Base-by-base conservation (phyloP, 2,329 filamentous ascomycete genomes). In the Penicillium sp. region DNA sequence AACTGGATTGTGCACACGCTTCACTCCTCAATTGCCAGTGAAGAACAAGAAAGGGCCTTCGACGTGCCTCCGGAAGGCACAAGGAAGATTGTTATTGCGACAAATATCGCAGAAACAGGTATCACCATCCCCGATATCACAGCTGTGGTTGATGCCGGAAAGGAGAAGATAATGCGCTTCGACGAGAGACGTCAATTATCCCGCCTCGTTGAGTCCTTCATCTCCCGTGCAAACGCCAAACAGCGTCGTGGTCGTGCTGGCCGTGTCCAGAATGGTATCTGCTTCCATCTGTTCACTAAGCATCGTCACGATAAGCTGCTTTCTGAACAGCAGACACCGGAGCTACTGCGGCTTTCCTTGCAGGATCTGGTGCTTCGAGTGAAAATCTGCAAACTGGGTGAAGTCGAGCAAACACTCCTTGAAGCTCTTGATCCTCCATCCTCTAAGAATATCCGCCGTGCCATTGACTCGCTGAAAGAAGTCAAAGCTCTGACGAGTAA, bases 91-190 rank as follows among this genome's bases (percentile, higher is more conserved):
- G 92, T 99, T 2, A 80, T 99, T 46, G 91, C 93, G 1, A 99
- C 93, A 12, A 99, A 99, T 65, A 99, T 99, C 67, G 93, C 93
- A 4, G 93, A 99, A 69, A 99, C 93, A 0, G 93, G 93, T 75
- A 95, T 99, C 64, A 99, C 93, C 0, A 99, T 99, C 57, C 93
- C 93, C 1, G 93, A 99, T 66, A 89, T 99, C 27, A 97, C 93
- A 0, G 95, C 91, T 61, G 93, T 99, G 38, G 87, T 99, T 50
- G 93, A 99, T 68, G 91, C 90, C 0, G 93, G 93, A 49, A 97
- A 95, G 70, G 92, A 97, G 70, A 90, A 95, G 58, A 92, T 95
- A 70, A 96, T 96, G 92, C 80, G 71, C 25, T 97, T 95, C 61
- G 92, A 99, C 64, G 93, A 99, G 72, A 83, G 88, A 47, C 81